Evolutionary conservation across 441 rosid species (phyloP).

Genomic region (Brassica balearica): DNA sequence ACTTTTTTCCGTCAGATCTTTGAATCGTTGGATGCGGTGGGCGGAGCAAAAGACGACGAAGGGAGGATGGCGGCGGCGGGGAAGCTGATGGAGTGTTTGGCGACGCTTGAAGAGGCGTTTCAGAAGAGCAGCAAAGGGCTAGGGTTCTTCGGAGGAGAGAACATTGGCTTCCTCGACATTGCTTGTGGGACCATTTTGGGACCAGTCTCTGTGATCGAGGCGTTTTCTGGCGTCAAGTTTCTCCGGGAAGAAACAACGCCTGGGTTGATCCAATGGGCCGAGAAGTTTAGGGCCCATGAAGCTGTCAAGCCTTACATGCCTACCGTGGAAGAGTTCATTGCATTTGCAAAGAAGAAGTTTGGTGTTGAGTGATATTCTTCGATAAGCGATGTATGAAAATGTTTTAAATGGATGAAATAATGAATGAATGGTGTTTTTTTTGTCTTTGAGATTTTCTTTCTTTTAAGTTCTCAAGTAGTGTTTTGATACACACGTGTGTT

Average conservation of each 20-base stretch:
- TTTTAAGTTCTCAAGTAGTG: too few relatives aligned
- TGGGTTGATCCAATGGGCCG: slow-evolving; percentile 59
- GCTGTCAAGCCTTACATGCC: slow-evolving; percentile 66
- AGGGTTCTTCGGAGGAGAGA: slow-evolving; percentile 67
- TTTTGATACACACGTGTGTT: too few relatives aligned
- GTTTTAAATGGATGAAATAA: too few relatives aligned
- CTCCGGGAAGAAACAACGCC: slow-evolving; percentile 55
- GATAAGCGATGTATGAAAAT: too few relatives aligned
- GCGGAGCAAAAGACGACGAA: slow-evolving; percentile 46
- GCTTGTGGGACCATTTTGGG: slow-evolving; percentile 62
- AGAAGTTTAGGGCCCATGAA: slow-evolving; percentile 51
- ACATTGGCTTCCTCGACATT: slow-evolving; percentile 63
- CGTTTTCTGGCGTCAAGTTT: slow-evolving; percentile 41
- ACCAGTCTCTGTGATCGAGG: slow-evolving; percentile 56
- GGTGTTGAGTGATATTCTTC: too few relatives aligned
- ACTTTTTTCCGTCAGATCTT: slow-evolving; percentile 47
- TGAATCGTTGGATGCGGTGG: slow-evolving; percentile 43
- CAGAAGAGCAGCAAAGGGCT: slow-evolving; percentile 58
- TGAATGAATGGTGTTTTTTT: too few relatives aligned
- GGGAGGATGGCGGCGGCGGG: slow-evolving; percentile 47
- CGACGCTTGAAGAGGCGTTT: slow-evolving; percentile 56
- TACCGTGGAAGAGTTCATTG: slow-evolving; percentile 59
- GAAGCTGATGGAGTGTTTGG: slow-evolving; percentile 48
- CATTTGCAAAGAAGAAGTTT: slow-evolving; percentile 47
- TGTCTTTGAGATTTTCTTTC: too few relatives aligned